Percentiles rank a stretch among this genome's conserved stretches.
These are phyloP conservation scores for Monosporascus sp. DNA, from an alignment of 2,329 filamentous ascomycete genomes.

Conservation along the genomic window DNA sequence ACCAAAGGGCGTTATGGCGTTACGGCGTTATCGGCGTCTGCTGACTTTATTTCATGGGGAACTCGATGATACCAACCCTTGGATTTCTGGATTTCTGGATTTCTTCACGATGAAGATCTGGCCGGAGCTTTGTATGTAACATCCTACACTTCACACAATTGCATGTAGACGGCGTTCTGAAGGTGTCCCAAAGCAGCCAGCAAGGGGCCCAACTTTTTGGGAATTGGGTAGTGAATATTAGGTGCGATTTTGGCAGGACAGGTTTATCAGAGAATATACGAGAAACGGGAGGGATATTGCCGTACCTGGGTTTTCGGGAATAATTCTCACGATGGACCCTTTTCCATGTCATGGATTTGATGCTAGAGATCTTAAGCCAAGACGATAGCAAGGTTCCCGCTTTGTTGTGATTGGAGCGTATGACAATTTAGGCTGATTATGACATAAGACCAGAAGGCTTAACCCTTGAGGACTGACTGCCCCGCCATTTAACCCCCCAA, in stretches of 20 bases:
- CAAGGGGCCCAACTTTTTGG: neutral
- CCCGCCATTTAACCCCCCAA: neutral
- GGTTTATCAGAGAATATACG: too few relatives aligned
- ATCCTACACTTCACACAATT: neutral
- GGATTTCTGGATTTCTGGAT: neutral
- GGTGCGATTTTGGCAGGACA: neutral
- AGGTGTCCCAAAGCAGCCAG: neutral
- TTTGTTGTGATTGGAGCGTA: neutral
- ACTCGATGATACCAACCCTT: neutral
- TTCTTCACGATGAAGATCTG: neutral
- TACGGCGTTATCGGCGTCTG: neutral
- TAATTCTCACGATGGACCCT: too few relatives aligned
- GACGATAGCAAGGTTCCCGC: neutral
- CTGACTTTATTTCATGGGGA: neutral
- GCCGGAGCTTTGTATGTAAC: neutral
- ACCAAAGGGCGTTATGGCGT: constrained; percentile 7
- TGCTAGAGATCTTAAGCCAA: neutral
- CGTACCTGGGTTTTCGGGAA: too few relatives aligned
- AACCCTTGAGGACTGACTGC: neutral
- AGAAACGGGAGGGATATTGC: too few relatives aligned
- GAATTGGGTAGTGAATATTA: neutral
- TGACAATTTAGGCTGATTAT: neutral
- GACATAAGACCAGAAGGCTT: neutral
- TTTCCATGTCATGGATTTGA: neutral
- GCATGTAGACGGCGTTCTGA: neutral